A percentile compares a stretch with the other conserved stretches of the same genome.
Evolutionary conservation across 1,284 basidiomycete genomes (phyloP).

Genomic region (Anthracocystis walkeri): DNA sequence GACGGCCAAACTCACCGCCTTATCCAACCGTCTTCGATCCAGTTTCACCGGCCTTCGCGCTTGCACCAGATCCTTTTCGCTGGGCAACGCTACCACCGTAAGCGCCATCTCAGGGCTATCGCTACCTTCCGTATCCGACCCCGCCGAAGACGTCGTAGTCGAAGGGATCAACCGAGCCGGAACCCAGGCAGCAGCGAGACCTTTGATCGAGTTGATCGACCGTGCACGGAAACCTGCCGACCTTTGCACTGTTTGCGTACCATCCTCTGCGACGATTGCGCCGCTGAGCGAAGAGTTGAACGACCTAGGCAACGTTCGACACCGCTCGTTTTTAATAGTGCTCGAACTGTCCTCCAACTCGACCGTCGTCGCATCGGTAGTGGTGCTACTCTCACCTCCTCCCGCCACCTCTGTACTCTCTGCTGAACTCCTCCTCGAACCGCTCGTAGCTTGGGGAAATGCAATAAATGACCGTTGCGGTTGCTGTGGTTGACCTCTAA

Average conservation of each 20-base stretch:
- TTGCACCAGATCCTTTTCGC: conserved; percentile 2
- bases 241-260: conserved; percentile 19
- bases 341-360: conserved; percentile 8
- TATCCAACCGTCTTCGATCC: conserved; percentile 48
- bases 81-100: conserved; percentile 7
- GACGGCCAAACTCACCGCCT: conserved; percentile 55
- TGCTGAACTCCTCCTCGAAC: not conserved
- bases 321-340: not conserved
- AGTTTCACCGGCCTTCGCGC: conserved; percentile 42
- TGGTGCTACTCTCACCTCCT: too few relatives aligned
- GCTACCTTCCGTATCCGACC: conserved; percentile 11
- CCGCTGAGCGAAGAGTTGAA: conserved; percentile 24
- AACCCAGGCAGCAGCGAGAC: conserved; percentile 42
- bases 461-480: conserved; percentile 28
- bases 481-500: conserved; percentile 2
- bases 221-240: conserved; percentile 37
- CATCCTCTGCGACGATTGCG: conserved; percentile 6
- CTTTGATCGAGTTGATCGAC: conserved; percentile 43
- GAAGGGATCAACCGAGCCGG: conserved; percentile 31
- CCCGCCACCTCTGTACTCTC: too few relatives aligned
- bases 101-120: conserved; percentile 12
- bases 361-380: too few relatives aligned
- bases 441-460: conserved; percentile 11
- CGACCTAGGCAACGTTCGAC: conserved; percentile 26
- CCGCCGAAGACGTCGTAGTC: conserved; percentile 19